These are phyloP conservation scores for Talaromyces funiculosus DNA, from an alignment of 2,329 filamentous ascomycete species.

Conservation along the genomic window DNA sequence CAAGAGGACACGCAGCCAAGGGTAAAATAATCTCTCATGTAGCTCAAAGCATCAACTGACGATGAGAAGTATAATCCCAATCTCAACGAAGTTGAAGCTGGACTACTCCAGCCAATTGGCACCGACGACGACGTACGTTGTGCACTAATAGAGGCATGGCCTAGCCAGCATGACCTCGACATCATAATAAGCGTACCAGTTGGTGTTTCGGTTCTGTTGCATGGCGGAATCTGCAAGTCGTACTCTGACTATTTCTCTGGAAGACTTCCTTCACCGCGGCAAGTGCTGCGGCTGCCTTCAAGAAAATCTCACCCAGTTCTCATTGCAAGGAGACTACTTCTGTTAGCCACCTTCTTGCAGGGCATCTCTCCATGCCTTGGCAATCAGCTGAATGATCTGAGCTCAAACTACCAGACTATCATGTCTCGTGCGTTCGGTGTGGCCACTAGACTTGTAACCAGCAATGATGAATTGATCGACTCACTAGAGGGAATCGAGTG, in stretches of 20 bases:
- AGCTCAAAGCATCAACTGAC: background rate
- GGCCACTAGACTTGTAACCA: conserved; percentile 30
- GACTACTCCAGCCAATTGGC: background rate
- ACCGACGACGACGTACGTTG: background rate
- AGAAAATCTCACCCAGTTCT: conserved; percentile 42
- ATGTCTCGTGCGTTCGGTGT: conserved; percentile 26
- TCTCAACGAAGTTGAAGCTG: background rate
- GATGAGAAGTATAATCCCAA: background rate
- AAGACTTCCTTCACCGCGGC: background rate
- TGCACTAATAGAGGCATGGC: background rate
- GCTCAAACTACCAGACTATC: conserved; percentile 17
- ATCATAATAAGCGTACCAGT: background rate
- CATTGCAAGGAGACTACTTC: conserved; percentile 46
- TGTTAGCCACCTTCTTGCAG: conserved; percentile 45
- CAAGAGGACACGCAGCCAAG: background rate
- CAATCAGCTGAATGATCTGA: background rate
- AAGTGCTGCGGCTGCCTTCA: background rate
- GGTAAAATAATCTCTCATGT: background rate
- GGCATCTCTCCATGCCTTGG: background rate
- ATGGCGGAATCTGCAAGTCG: background rate
- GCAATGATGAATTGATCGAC: conserved; percentile 33
- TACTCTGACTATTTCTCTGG: conserved; percentile 1
- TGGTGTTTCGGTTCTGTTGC: background rate
- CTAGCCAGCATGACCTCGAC: background rate
- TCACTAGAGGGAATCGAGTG: conserved; percentile 40